phyloP scores from a whole-genome alignment of 106 monocot genomes.

The Chionographis japonica region DNA sequence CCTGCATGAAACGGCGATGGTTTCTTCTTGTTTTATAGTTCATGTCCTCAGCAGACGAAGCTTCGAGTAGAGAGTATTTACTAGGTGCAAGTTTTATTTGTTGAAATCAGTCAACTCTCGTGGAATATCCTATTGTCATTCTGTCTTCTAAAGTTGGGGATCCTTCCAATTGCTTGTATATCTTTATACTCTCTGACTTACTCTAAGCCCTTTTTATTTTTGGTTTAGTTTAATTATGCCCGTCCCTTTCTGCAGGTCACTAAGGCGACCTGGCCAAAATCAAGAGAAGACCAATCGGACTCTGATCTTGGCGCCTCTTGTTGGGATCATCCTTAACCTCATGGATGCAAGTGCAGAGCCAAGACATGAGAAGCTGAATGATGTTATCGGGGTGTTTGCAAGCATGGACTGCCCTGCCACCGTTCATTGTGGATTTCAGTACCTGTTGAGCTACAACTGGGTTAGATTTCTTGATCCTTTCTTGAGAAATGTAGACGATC shows the following conservation, averaged over 20 bases:
- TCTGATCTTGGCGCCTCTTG: constrained; percentile 84
- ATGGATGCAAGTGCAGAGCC: constrained; percentile 45
- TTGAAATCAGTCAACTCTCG: too few species aligned
- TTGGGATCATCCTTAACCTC: constrained; percentile 86
- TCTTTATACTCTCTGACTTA: neutral
- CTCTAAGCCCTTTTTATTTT: neutral
- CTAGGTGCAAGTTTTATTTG: too few species aligned
- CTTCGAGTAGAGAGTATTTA: too few species aligned
- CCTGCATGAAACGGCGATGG: too few species aligned
- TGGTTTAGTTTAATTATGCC: neutral
- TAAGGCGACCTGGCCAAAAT: constrained; percentile 63
- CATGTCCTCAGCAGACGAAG: too few species aligned
- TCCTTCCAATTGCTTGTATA: neutral
- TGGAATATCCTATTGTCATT: too few species aligned
- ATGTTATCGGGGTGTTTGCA: constrained; percentile 64
- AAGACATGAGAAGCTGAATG: constrained; percentile 36
- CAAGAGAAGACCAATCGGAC: constrained; percentile 78
- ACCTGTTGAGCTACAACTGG: constrained; percentile 90
- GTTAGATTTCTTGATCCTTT: constrained; percentile 29
- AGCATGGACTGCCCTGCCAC: constrained; percentile 89
- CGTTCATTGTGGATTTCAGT: constrained; percentile 77
- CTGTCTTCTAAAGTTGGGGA: too few species aligned
- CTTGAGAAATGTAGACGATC: neutral
- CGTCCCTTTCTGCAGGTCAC: constrained; percentile 39
- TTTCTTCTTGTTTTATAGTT: too few species aligned